Base-by-base conservation (phyloP, 2,329 filamentous ascomycete species). In the Pseudocercospora eumusae region DNA sequence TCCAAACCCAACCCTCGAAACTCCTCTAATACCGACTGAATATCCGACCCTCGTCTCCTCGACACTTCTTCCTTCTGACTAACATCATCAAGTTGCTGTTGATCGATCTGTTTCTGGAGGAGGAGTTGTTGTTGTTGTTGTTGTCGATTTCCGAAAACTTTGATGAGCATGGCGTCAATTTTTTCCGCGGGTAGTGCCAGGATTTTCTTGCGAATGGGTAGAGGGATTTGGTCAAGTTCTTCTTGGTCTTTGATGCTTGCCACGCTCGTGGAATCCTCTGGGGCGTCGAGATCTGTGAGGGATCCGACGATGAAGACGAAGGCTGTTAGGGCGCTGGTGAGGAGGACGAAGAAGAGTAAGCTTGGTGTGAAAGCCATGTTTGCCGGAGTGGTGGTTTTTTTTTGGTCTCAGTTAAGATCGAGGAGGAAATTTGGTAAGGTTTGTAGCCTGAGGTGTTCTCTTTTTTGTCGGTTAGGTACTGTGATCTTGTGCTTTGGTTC, bases 261-360 rank as follows among this genome's bases (percentile, higher is more conserved):
- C 3, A 33, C 13, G 31, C 2, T 33, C 31, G 15, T 33, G 7
- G n/a, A n/a, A n/a, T n/a, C n/a, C n/a, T 47, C 42, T n/a, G 21
- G 3, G 18, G 42, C 42, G 42, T 47, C 42, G 13, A 47, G 42
- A 21, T 47, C 42, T 7, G 42, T 23, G 3, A 40, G 36, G 1
- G 44, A 23, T 15, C 44, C 44, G 44, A 49, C 13, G 23, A 49
- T 49, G 44, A 49, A 49, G 44, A 49, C 20, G 44, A 49, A 49
- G 1, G 44, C 44, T 25, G 44, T 49, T 6, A 21, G 23, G 20
- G 20, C 20, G 44, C 18, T 4, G 44, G 10, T 21, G 1, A 49
- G 10, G 44, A 49, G 8, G 44, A 13, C 13, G 20, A 49, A 23
- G 20, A 11, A 25, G 44, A 49, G 20, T 1, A 3, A 6, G 44